These are phyloP conservation scores for Albophoma yamanashiensis DNA, from an alignment of 2,329 filamentous ascomycete genomes.

Conservation along the genomic window DNA sequence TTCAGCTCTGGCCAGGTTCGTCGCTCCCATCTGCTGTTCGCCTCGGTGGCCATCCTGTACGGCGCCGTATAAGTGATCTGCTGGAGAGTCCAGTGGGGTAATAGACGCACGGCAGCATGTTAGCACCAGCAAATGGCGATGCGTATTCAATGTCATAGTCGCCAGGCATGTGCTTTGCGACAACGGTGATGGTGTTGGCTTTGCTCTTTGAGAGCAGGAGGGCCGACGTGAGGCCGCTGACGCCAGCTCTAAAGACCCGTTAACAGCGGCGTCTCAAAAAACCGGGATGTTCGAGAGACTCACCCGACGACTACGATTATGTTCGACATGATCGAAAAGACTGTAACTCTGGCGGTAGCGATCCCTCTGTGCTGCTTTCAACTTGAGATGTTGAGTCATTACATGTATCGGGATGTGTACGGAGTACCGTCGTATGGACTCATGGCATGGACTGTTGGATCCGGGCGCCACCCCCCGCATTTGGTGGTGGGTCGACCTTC, in stretches of 20 bases:
- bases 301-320: constrained; percentile 23
- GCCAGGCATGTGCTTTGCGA: constrained; percentile 85
- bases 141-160: constrained; percentile 89
- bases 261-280: neutral
- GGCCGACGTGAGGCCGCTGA: constrained; percentile 40
- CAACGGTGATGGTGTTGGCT: constrained; percentile 48
- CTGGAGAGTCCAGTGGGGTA: no score
- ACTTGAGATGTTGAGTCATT: no score
- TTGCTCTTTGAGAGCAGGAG: constrained; percentile 34
- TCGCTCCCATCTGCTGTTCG: constrained; percentile 45
- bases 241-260: constrained; percentile 28
- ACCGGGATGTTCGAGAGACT: constrained; percentile 2
- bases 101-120: constrained; percentile 57
- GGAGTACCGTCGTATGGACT: no score
- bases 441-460: no score
- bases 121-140: constrained; percentile 81
- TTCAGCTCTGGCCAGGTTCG: constrained; percentile 55
- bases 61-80: neutral
- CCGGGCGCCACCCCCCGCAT: neutral
- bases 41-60: constrained; percentile 30
- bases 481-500: neutral
- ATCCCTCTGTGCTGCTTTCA: no score
- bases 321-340: constrained; percentile 14
- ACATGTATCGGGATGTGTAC: no score
- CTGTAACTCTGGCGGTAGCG: neutral